Evolutionary conservation across 352 stramenopile species (phyloP).

Genomic region (Globisporangium splendens): DNA sequence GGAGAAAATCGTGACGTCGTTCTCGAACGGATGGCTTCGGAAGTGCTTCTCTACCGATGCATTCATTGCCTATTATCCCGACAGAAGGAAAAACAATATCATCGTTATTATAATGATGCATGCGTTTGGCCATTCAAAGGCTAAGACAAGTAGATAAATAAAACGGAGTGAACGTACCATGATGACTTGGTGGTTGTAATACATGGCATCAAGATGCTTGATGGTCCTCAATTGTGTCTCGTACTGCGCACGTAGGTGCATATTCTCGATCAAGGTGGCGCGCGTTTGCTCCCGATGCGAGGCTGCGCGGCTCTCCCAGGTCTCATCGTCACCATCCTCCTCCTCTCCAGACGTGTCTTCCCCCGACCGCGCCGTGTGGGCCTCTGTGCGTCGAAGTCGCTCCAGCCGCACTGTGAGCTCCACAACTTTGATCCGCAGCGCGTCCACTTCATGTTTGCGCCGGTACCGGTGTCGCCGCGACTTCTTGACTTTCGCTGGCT

Average conservation of each 20-base stretch:
- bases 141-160: neutral
- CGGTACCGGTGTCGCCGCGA: too few species aligned
- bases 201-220: constrained; percentile 31
- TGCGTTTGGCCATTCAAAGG: too few species aligned
- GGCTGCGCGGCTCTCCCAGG: too few species aligned
- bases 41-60: neutral
- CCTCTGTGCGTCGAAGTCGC: too few species aligned
- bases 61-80: neutral
- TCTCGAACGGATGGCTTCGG: constrained; percentile 10
- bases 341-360: too few species aligned
- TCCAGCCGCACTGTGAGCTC: too few species aligned
- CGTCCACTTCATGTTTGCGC: too few species aligned
- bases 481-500: too few species aligned
- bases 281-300: constrained; percentile 26
- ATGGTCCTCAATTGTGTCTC: constrained; percentile 32
- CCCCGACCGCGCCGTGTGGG: too few species aligned
- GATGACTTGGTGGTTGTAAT: constrained; percentile 15
- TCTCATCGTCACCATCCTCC: constrained; percentile 26
- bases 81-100: neutral
- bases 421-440: too few species aligned
- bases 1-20: constrained; percentile 24
- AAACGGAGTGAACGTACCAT: neutral
- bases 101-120: neutral
- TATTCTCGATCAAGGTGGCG: constrained; percentile 30
- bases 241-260: constrained; percentile 22